Evolutionary conservation across 2,329 filamentous ascomycete species (phyloP).

Genomic region (Epichloe scottii): DNA sequence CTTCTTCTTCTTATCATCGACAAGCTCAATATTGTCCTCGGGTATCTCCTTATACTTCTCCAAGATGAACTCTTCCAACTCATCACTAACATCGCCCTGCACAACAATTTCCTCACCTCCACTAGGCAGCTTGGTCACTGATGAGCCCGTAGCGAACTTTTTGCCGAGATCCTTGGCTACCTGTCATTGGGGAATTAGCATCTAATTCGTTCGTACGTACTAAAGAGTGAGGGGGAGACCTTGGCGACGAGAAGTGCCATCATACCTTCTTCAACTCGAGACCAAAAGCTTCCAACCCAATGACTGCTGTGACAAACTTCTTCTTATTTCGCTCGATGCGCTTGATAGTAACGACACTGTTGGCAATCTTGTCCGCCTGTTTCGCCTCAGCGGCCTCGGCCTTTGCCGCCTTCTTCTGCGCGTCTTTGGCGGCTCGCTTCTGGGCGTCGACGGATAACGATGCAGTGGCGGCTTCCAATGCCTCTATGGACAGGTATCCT

Average conservation of each 20-base stretch:
- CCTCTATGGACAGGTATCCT: constrained; percentile 40
- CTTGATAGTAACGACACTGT: constrained; percentile 80
- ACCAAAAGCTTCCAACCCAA: constrained; percentile 79
- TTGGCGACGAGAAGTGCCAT: not conserved
- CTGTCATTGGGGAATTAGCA: constrained; percentile 13
- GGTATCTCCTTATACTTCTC: constrained; percentile 86
- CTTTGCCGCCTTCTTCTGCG: constrained; percentile 92
- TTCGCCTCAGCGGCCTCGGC: constrained; percentile 78
- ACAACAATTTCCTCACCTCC: constrained; percentile 95
- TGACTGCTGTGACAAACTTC: constrained; percentile 90
- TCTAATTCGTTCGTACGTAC: not conserved
- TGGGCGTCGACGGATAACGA: constrained; percentile 82
- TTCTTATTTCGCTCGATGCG: constrained; percentile 96
- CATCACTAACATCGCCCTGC: constrained; percentile 90
- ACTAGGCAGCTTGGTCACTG: constrained; percentile 76
- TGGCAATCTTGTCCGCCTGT: constrained; percentile 69
- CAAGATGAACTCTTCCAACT: constrained; percentile 80
- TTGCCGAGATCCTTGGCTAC: constrained; percentile 94
- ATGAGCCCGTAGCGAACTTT: constrained; percentile 92
- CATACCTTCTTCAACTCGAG: constrained; percentile 77
- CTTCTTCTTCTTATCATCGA: constrained; percentile 93
- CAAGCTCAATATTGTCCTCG: constrained; percentile 85
- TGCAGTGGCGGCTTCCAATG: constrained; percentile 71
- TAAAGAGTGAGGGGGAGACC: not conserved
- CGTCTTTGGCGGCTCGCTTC: constrained; percentile 90